A percentile compares a stretch with the other conserved stretches of the same genome.
phyloP scores from a whole-genome alignment of 2,329 filamentous ascomycete genomes.

The Aspergillus hortae region DNA sequence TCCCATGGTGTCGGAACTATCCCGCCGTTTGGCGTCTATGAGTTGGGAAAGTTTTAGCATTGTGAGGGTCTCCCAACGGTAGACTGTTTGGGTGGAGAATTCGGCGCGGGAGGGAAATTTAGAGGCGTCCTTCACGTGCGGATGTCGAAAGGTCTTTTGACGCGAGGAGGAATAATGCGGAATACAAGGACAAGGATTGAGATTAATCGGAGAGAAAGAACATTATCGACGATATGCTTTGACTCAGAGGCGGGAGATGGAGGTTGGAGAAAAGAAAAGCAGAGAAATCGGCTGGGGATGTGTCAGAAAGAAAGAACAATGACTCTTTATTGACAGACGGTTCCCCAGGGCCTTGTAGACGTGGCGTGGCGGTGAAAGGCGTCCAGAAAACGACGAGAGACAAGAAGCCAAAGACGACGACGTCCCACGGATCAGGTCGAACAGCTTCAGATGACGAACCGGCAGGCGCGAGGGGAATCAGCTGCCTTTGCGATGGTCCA shows the following conservation, averaged over 20 bases:
- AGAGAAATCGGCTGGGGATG: neutral
- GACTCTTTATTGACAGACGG: constrained; percentile 6
- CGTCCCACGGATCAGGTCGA: neutral
- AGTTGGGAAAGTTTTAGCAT: constrained; percentile 37
- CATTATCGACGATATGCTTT: constrained; percentile 8
- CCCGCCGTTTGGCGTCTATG: constrained; percentile 30
- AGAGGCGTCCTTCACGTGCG: constrained; percentile 18
- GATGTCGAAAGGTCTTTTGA: neutral
- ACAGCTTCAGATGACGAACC: constrained; percentile 8
- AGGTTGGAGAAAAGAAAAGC: neutral
- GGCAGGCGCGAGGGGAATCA: constrained; percentile 7
- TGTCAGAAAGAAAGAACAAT: neutral
- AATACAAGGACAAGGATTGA: constrained; percentile 8
- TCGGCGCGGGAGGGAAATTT: constrained; percentile 9
- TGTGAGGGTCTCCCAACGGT: constrained; percentile 1
- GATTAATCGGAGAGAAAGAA: constrained; percentile 6
- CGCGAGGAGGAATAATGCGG: constrained; percentile 10
- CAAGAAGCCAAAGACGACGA: neutral
- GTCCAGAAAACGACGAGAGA: constrained; percentile 1
- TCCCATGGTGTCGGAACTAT: constrained; percentile 25
- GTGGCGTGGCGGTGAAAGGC: constrained; percentile 18
- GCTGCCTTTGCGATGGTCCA: neutral
- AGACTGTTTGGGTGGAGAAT: neutral
- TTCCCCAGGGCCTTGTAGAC: constrained; percentile 4
- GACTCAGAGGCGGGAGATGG: too few species aligned